Percentiles rank a stretch among this genome's conserved stretches.
These are phyloP conservation scores for Betula pendula DNA, from an alignment of 306 rosid genomes.

Conservation along the genomic window DNA sequence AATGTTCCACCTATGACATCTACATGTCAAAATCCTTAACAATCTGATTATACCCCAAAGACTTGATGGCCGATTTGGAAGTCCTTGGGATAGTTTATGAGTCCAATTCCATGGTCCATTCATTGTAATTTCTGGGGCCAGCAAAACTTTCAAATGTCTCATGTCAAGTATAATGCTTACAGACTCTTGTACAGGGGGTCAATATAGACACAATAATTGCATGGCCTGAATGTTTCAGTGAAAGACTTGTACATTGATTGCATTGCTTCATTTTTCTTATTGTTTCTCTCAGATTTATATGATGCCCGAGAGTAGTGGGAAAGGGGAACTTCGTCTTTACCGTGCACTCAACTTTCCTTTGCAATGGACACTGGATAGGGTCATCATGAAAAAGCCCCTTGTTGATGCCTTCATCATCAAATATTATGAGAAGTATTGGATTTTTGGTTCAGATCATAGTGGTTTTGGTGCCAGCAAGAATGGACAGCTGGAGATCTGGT, in stretches of 20 bases:
- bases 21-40: neutral
- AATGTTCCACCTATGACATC: neutral
- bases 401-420: constrained; percentile 70
- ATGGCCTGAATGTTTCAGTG: constrained; percentile 9
- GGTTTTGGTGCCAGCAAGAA: constrained; percentile 82
- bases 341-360: constrained; percentile 75
- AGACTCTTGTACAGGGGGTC: neutral
- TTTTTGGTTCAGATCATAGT: constrained; percentile 92
- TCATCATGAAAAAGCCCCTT: constrained; percentile 77
- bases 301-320: constrained; percentile 88
- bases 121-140: neutral
- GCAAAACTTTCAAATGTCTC: neutral
- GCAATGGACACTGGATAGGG: constrained; percentile 82
- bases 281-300: constrained; percentile 66
- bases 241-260: neutral
- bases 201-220: constrained; percentile 1
- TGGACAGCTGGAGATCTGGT: constrained; percentile 94
- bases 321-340: constrained; percentile 92
- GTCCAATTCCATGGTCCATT: neutral
- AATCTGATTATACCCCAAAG: neutral
- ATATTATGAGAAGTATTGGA: constrained; percentile 70
- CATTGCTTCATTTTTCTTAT: constrained; percentile 20
- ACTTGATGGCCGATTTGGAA: neutral
- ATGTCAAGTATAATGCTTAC: constrained; percentile 4
- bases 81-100: neutral